Conservation (phyloP, 176 grass and related monocot species). For the Pontederia paniculata region DNA sequence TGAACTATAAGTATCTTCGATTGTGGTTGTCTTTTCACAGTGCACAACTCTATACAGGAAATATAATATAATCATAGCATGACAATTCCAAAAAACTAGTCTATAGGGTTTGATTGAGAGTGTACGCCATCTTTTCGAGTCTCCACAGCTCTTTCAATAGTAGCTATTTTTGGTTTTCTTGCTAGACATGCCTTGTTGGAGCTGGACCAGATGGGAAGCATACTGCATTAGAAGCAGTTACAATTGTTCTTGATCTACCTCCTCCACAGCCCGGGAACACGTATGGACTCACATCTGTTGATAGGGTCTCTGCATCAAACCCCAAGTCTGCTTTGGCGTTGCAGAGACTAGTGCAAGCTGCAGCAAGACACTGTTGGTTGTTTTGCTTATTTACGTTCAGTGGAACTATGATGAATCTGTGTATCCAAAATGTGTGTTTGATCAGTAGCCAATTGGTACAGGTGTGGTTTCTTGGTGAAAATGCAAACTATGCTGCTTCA, state of each 20-base stretch:
- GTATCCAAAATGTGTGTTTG: no score
- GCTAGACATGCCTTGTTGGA: slow-evolving; percentile 93
- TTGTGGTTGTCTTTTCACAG: no score
- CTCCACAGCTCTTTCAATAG: no score
- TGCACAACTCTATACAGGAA: no score
- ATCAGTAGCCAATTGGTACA: slow-evolving; percentile 16
- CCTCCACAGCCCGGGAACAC: slow-evolving; percentile 89
- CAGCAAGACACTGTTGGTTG: slow-evolving; percentile 35
- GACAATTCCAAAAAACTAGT: no score
- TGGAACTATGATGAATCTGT: no score
- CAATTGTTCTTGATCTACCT: slow-evolving; percentile 91
- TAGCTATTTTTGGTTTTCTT: slow-evolving; percentile 8
- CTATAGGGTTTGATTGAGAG: no score
- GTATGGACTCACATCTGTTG: slow-evolving; percentile 71
- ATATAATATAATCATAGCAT: no score
- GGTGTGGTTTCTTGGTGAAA: slow-evolving; percentile 99
- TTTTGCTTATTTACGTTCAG: no score
- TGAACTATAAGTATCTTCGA: no score
- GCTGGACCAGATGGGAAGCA: slow-evolving; percentile 98
- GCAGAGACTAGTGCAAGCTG: slow-evolving; percentile 96
- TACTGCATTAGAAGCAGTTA: slow-evolving; percentile 95
- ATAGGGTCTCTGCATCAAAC: slow-evolving; percentile 89
- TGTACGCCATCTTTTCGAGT: no score
- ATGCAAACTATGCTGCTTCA: slow-evolving; percentile 98
- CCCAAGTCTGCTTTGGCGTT: slow-evolving; percentile 98